Conservation (phyloP, 805 yeast genomes). For the Candida chilensis region DNA sequence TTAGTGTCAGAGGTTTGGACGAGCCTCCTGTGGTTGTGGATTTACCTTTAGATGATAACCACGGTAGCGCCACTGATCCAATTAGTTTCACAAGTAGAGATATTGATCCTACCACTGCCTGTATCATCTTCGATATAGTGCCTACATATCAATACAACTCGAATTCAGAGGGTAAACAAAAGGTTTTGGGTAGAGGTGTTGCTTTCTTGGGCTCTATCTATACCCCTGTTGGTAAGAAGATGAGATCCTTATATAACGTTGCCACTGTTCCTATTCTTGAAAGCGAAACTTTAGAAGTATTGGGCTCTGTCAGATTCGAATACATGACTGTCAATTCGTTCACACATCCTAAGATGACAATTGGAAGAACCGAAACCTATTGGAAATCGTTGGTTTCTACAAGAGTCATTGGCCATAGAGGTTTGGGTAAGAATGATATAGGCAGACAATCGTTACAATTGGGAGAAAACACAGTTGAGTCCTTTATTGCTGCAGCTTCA, state of each 20-base stretch:
- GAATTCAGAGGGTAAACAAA: slow-evolving; percentile 13
- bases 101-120: slow-evolving; percentile 39
- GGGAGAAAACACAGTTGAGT: slow-evolving; percentile 93
- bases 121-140: slow-evolving; percentile 74
- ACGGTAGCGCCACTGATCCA: slow-evolving; percentile 62
- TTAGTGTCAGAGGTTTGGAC: slow-evolving; percentile 31
- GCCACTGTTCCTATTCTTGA: slow-evolving; percentile 74
- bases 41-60: slow-evolving; percentile 75
- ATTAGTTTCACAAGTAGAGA: slow-evolving; percentile 57
- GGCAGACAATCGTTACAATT: slow-evolving; percentile 72
- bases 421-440: slow-evolving; percentile 79
- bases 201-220: slow-evolving; percentile 56
- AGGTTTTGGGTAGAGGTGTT: slow-evolving; percentile 75
- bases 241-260: slow-evolving; percentile 56
- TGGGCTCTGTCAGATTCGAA: slow-evolving; percentile 76
- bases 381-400: slow-evolving; percentile 89
- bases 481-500: slow-evolving; percentile 93
- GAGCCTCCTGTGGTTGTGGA: slow-evolving; percentile 62
- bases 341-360: slow-evolving; percentile 54
- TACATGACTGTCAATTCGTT: slow-evolving; percentile 66
- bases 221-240: slow-evolving; percentile 59
- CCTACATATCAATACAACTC: slow-evolving; percentile 67
- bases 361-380: slow-evolving; percentile 67
- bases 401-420: slow-evolving; percentile 93
- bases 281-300: slow-evolving; percentile 55